These are phyloP conservation scores for Auricularia sp. DNA, from an alignment of 768 basidiomycete genomes.

Conservation along the genomic window DNA sequence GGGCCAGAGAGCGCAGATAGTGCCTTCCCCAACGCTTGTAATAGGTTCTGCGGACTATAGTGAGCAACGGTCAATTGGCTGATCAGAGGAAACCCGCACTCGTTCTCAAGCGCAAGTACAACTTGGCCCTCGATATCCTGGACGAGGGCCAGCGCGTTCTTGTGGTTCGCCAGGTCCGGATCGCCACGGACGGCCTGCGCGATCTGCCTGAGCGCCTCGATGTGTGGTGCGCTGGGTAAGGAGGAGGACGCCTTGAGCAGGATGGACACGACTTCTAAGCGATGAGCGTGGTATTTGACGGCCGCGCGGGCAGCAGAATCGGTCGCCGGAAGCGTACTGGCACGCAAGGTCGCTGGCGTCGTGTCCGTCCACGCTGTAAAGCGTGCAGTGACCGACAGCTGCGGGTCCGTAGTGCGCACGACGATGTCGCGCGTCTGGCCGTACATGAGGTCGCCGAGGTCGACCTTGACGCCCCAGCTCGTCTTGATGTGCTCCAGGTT, in stretches of 20 bases:
- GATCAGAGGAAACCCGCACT: background rate
- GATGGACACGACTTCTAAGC: background rate
- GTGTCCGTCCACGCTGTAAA: background rate
- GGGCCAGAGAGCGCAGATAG: slow-evolving; percentile 11
- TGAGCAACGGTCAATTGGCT: background rate
- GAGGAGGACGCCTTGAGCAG: background rate
- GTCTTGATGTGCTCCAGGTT: background rate
- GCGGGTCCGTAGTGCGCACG: slow-evolving; percentile 1
- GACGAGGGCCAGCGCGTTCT: slow-evolving; percentile 8
- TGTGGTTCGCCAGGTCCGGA: background rate
- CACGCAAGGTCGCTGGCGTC: background rate
- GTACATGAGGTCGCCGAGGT: slow-evolving; percentile 5
- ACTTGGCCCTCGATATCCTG: slow-evolving; percentile 11
- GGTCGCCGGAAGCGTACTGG: background rate
- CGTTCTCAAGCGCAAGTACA: slow-evolving; percentile 3
- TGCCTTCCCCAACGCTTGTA: slow-evolving; percentile 10
- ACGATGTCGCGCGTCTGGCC: slow-evolving; percentile 5
- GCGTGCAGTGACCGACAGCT: background rate
- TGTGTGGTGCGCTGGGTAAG: background rate
- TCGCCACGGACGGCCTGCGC: background rate
- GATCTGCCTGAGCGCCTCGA: background rate
- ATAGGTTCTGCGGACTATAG: background rate
- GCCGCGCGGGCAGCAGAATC: background rate
- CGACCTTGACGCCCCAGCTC: slow-evolving; percentile 1
- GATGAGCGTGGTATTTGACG: slow-evolving; percentile 1